Evolutionary conservation across 192 early-diverging fungal species (phyloP).

Genomic region (Coemansia sp.): DNA sequence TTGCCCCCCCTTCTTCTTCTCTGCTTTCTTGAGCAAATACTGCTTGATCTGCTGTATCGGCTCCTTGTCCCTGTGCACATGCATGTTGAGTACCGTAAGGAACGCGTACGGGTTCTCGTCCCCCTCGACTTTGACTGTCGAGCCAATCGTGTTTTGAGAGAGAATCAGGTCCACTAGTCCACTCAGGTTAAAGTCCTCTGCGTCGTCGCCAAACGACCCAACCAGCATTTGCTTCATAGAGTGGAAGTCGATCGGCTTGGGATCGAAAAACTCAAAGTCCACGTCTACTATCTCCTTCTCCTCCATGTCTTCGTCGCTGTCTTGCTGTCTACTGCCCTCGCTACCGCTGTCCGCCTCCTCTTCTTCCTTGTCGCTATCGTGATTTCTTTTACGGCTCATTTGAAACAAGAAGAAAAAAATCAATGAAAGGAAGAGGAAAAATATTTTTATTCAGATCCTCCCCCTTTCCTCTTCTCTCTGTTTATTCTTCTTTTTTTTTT

Average conservation of each 20-base stretch:
- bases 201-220: constrained; percentile 77
- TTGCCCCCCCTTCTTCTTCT: constrained; percentile 11
- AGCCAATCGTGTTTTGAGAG: constrained; percentile 71
- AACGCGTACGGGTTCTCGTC: constrained; percentile 86
- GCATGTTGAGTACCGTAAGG: constrained; percentile 72
- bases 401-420: neutral
- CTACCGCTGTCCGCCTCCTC: neutral
- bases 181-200: constrained; percentile 68
- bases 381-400: constrained; percentile 30
- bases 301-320: neutral
- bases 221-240: constrained; percentile 82
- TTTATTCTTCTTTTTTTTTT: neutral
- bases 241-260: constrained; percentile 85
- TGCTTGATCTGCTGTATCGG: constrained; percentile 53
- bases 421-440: constrained; percentile 1
- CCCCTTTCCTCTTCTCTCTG: neutral
- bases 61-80: constrained; percentile 58
- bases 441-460: neutral
- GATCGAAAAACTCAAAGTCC: constrained; percentile 95
- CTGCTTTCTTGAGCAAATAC: constrained; percentile 68
- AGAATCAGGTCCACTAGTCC: constrained; percentile 83
- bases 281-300: constrained; percentile 64
- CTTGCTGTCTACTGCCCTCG: constrained; percentile 6
- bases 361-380: constrained; percentile 9
- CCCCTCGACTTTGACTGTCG: constrained; percentile 82